phyloP scores from a whole-genome alignment of 768 basidiomycete genomes.

The Suillus ampliporus region DNA sequence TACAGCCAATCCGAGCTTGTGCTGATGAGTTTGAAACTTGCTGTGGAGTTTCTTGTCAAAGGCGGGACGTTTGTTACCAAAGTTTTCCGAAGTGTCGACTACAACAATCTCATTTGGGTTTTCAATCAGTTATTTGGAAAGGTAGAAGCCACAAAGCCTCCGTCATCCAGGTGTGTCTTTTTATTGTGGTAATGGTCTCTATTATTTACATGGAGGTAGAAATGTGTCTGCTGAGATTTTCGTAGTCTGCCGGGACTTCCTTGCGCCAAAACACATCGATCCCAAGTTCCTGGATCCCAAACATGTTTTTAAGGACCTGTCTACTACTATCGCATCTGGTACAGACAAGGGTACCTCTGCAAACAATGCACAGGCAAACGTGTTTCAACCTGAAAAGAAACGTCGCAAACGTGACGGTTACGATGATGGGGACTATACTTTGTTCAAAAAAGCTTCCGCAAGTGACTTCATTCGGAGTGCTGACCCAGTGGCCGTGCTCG shows the following conservation, averaged over 20 bases:
- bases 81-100: conserved; percentile 97
- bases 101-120: conserved; percentile 99
- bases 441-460: conserved; percentile 77
- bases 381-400: conserved; percentile 98
- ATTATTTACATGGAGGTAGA: conserved; percentile 44
- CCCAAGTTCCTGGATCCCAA: conserved; percentile 97
- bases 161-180: conserved; percentile 83
- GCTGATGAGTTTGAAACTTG: conserved; percentile 92
- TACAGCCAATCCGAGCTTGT: conserved; percentile 97
- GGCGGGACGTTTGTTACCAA: conserved; percentile 98
- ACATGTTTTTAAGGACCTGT: conserved; percentile 95
- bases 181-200: not conserved
- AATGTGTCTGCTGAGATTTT: conserved; percentile 99
- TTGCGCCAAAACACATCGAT: conserved; percentile 94
- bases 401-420: conserved; percentile 93
- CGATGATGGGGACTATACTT: conserved; percentile 89
- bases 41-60: conserved; percentile 91
- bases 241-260: conserved; percentile 95
- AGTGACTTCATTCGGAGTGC: conserved; percentile 68
- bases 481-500: conserved; percentile 83
- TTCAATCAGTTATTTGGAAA: conserved; percentile 95
- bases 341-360: conserved; percentile 59
- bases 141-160: conserved; percentile 98
- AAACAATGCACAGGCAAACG: conserved; percentile 82
- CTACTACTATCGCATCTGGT: conserved; percentile 49